Percentiles rank a stretch among this genome's conserved stretches.
Conservation (phyloP, 768 basidiomycete genomes). For the Mrakia hoshinonis region DNA sequence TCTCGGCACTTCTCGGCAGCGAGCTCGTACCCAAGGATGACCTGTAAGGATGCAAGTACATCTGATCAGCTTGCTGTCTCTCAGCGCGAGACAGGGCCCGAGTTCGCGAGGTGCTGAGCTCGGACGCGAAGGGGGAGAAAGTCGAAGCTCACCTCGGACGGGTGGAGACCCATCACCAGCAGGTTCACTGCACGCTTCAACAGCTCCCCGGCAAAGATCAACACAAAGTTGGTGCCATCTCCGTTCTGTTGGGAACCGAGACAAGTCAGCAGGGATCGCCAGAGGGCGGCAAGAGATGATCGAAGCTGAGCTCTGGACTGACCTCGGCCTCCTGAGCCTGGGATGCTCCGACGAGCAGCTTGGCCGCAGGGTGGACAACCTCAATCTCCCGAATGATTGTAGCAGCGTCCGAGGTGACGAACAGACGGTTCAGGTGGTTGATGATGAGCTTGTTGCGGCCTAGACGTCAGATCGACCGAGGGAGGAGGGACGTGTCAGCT, state of each 20-base stretch:
- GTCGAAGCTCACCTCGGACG: conserved; percentile 54
- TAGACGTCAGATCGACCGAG: conserved; percentile 35
- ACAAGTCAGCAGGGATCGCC: conserved; percentile 5
- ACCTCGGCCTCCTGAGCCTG: conserved; percentile 95
- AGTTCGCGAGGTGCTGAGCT: not conserved
- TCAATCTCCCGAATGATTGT: conserved; percentile 97
- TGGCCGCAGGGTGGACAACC: conserved; percentile 96
- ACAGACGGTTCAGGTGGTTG: conserved; percentile 89
- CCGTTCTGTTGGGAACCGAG: conserved; percentile 60
- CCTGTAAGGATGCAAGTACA: conserved; percentile 30
- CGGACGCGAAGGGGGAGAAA: not conserved
- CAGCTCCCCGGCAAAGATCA: conserved; percentile 91
- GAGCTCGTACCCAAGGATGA: conserved; percentile 90
- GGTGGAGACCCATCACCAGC: conserved; percentile 92
- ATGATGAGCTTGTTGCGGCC: conserved; percentile 96
- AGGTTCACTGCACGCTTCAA: conserved; percentile 87
- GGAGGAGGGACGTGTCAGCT: conserved; percentile 22
- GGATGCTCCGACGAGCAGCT: conserved; percentile 96
- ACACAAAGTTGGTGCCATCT: conserved; percentile 87
- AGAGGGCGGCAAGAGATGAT: not conserved
- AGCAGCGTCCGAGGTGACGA: conserved; percentile 97
- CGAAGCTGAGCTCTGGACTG: conserved; percentile 32
- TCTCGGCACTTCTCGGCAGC: conserved; percentile 72
- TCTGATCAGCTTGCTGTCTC: not conserved
- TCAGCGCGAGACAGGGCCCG: not conserved